Evolutionary conservation across 2,329 filamentous ascomycete species (phyloP), one percentile per base, ranked within the genome.

Genomic region (Plenodomus biglobosus): DNA sequence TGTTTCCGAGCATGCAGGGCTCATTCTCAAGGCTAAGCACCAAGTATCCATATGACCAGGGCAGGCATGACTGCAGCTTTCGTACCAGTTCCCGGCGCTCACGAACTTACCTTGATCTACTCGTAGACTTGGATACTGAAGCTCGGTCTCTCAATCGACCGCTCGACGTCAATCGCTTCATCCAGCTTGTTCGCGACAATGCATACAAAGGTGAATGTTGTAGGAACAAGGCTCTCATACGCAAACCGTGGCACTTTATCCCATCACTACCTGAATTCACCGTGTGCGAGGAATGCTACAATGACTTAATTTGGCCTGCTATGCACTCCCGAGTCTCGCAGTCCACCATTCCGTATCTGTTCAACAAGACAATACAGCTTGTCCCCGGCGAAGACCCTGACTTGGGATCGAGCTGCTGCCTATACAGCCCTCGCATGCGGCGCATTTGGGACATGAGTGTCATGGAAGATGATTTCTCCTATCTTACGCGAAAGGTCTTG

Each of bases 251-350:
- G 92, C 85, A 95, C 69, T 85, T 82, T 46, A 90, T 95, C 69
- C 83, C 87, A 1, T 78, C 82, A 13, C 75, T 95, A 0, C 88
- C 87, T 0, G 82, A 91, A 40, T 84, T 96, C 61, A 90, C 87
- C 1, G 86, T 95, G 3, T 97, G 92, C 71, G 84, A 88, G 55
- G 89, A 92, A 70, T 97, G 92, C 70, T 96, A 88, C 67, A 82
- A 89, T 15, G 85, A 90, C 18, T 81, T 90, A 1, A 83, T 96
- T n/a, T 83, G 81, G 71, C 90, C 91, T 1, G 76, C 84, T 42
- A 73, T 85, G 38, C 50, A 54, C 10, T 49, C 58, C 24, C 75
- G 80, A 3, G 75, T 79, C 22, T 75, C 78, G 3, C 72, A 78
- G 34, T 73, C 55, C 10, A 53, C 59, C 3, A 48, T 73, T 2